Evolutionary conservation across 2,329 filamentous ascomycete species (phyloP).

Genomic region (Sordariomycetes sp.): DNA sequence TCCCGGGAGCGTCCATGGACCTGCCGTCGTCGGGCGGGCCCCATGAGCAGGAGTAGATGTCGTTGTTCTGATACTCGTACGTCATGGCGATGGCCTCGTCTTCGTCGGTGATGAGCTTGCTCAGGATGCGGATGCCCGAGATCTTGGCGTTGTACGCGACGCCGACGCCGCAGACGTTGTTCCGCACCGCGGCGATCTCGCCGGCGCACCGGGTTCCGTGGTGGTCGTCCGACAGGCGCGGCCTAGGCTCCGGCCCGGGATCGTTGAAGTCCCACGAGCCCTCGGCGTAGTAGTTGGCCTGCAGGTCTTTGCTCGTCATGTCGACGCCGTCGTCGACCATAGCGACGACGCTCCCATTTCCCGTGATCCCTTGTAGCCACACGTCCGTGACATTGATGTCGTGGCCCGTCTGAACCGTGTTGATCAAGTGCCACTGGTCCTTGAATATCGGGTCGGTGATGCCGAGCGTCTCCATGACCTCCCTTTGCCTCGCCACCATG

Average conservation of each 20-base stretch:
- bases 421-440: slow-evolving; percentile 93
- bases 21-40: slow-evolving; percentile 86
- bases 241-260: slow-evolving; percentile 61
- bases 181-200: slow-evolving; percentile 83
- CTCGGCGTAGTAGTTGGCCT: slow-evolving; percentile 82
- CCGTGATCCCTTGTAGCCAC: slow-evolving; percentile 84
- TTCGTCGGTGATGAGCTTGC: slow-evolving; percentile 77
- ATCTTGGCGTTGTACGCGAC: slow-evolving; percentile 88
- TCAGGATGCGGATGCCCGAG: slow-evolving; percentile 84
- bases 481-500: slow-evolving; percentile 42
- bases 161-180: slow-evolving; percentile 89
- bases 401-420: slow-evolving; percentile 66
- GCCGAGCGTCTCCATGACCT: slow-evolving; percentile 50
- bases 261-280: slow-evolving; percentile 98
- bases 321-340: slow-evolving; percentile 95
- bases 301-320: slow-evolving; percentile 87
- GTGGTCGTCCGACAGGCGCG: slow-evolving; percentile 69
- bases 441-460: slow-evolving; percentile 86
- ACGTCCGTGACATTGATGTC: slow-evolving; percentile 94
- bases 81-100: slow-evolving; percentile 91
- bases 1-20: slow-evolving; percentile 86
- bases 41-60: slow-evolving; percentile 99
- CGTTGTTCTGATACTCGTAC: slow-evolving; percentile 79
- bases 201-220: slow-evolving; percentile 93
- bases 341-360: slow-evolving; percentile 76